Base-by-base conservation (phyloP, 495 filamentous ascomycete genomes). In the Hamigera avellanea region DNA sequence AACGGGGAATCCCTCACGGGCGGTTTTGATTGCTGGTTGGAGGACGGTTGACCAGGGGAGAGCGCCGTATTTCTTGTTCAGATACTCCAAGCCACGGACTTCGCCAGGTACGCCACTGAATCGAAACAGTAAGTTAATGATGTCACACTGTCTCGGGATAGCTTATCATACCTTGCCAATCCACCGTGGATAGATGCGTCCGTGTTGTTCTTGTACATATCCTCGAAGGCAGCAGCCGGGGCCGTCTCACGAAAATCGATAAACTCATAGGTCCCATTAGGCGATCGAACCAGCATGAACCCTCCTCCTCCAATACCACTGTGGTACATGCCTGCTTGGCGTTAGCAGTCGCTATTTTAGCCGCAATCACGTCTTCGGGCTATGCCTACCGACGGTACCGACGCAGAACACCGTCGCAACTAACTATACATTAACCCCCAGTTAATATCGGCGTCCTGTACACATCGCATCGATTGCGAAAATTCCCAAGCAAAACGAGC, bases 191-290 rank as follows among this genome's bases (percentile, higher is more conserved):
- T 46, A 2, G 69, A 67, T 1, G 57, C 57, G 6, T 55, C 42
- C 1, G 53, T 61, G 36, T 80, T 68, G 14, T 76, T 72, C 14
- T 70, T 61, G 51, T 78, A 94, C 87, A 95, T 95, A 41, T 91
- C 73, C 51, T 81, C 57, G 41, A 64, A 78, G 0, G 86, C 80
- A 0, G 81, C 78, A 0, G 77, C 81, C 2, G 87, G 86, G 1
- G 87, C 87, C 0, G 78, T 79, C 56, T 95, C 87, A 7, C 87
- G 70, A 51, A 88, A 95, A 54, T 95, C 86, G 34, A 93, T 76
- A 36, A 77, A 73, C 44, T 86, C 81, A 50, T 79, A 86, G 19
- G 57, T 54, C 8, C 81, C 81, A 25, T 75, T 58, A 3, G 66
- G 58, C 17, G 73, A 66, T 27, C 79, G 73, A 16, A 89, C 70